Evolutionary conservation across 1,284 basidiomycete genomes (phyloP).

Genomic region (Moesziomyces sp.): DNA sequence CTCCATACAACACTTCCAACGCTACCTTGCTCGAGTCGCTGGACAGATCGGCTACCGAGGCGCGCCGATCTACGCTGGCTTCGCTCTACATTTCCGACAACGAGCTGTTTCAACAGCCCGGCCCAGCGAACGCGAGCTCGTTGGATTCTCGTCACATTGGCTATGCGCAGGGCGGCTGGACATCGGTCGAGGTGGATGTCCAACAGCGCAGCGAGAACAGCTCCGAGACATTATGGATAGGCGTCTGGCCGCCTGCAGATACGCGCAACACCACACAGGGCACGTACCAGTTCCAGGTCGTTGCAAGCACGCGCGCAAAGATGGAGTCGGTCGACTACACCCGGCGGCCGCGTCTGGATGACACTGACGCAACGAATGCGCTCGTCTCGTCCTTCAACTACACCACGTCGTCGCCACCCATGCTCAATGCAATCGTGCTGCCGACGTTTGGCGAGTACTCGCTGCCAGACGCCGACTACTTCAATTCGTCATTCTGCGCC

Average conservation of each 20-base stretch:
- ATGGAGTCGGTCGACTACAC: slow-evolving; percentile 48
- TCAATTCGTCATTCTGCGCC: slow-evolving; percentile 66
- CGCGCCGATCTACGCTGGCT: slow-evolving; percentile 48
- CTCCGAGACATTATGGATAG: slow-evolving; percentile 55
- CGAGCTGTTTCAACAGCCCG: slow-evolving; percentile 30
- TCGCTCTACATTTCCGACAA: slow-evolving; percentile 55
- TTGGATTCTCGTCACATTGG: slow-evolving; percentile 29
- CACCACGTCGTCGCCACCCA: slow-evolving; percentile 45
- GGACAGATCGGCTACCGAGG: slow-evolving; percentile 38
- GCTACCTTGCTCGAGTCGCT: slow-evolving; percentile 42
- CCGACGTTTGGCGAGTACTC: slow-evolving; percentile 52
- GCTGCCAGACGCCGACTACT: slow-evolving; percentile 54
- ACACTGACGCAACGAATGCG: slow-evolving; percentile 63
- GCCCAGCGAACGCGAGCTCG: slow-evolving; percentile 44
- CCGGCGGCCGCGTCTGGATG: slow-evolving; percentile 56
- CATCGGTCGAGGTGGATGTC: slow-evolving; percentile 37
- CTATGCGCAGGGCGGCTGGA: slow-evolving; percentile 58
- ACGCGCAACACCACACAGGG: slow-evolving; percentile 38
- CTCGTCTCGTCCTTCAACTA: slow-evolving; percentile 66
- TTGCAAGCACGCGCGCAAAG: slow-evolving; percentile 39
- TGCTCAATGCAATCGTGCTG: slow-evolving; percentile 57
- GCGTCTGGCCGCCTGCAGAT: slow-evolving; percentile 58
- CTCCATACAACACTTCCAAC: slow-evolving; percentile 61
- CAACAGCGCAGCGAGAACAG: slow-evolving; percentile 33
- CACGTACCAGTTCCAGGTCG: slow-evolving; percentile 47